Evolutionary conservation across 768 basidiomycete species (phyloP), one percentile per base, ranked within the genome.

Genomic region (Leucosporidium scottii): DNA sequence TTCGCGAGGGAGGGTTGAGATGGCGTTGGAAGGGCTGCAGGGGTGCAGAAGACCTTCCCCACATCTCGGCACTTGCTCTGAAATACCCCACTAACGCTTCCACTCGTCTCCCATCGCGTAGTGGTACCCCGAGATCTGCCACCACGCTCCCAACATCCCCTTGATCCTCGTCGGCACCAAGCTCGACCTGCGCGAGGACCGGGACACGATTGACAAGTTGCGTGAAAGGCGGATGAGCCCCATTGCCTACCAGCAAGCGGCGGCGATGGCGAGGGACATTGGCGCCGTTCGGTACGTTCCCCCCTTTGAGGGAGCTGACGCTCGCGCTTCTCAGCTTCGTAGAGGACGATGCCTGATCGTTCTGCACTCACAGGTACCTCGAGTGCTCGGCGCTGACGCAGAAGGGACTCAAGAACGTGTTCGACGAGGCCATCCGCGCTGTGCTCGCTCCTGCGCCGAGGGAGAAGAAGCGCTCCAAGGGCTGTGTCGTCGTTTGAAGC

Each of bases 361-460:
- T 8, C 0, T 4, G 8, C 7, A 7, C 7, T 31, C 47, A 8
- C 62, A 76, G 74, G 51, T 96, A 96, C 76, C 81, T 96, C 66
- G 93, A 96, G 79, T 96, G 93, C 79, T 94, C 92, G 34, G 92
- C 93, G 44, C 81, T 94, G 76, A 97, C 94, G 57, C 96, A 98
- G 83, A 96, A 98, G 81, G 94, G 94, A 21, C 82, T 99, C 77
- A 99, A 99, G 85, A 93, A 89, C 66, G 96, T 99, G 54, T 99
- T 99, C 78, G 96, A 98, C 78, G 96, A 98, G 80, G 96, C 96
- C 53, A 98, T 99, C 75, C 86, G 96, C 63, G 91, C 92, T 64
- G 94, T 98, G 74, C 82, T 81, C 20, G 75, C 77, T 0, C 79
- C 80, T 0, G 70, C 76, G 31, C 73, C 77, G 34, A 74, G 73